These are phyloP conservation scores for Globisporangium lucens DNA, from an alignment of 352 stramenopile species.

Conservation along the genomic window DNA sequence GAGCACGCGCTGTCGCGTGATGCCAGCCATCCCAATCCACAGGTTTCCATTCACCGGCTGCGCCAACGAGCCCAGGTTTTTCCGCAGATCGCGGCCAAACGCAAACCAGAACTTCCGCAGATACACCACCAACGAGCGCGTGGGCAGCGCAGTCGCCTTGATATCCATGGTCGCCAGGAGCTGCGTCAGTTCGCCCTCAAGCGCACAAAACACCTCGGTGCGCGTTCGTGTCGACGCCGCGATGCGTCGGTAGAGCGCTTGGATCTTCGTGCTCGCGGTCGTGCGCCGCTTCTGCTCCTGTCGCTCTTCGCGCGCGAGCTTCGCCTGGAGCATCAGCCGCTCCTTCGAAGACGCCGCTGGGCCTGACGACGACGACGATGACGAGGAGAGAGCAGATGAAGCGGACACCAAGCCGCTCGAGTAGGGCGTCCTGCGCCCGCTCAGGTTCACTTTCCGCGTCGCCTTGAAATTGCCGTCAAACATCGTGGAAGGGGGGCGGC, in stretches of 20 bases:
- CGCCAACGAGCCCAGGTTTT: constrained; percentile 4
- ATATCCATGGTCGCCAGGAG: constrained; percentile 29
- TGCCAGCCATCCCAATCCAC: constrained; percentile 8
- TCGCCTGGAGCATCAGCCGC: constrained; percentile 55
- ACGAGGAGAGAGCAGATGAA: neutral
- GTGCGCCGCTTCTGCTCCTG: constrained; percentile 35
- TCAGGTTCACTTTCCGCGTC: constrained; percentile 67
- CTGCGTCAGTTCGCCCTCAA: constrained; percentile 43
- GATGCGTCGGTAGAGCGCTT: constrained; percentile 42
- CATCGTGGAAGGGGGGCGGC: constrained; percentile 24
- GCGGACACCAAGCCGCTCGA: constrained; percentile 21
- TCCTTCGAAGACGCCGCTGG: constrained; percentile 35
- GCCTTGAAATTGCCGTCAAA: constrained; percentile 75
- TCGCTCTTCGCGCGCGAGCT: constrained; percentile 50
- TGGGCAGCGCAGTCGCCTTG: constrained; percentile 29
- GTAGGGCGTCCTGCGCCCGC: constrained; percentile 45
- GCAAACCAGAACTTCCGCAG: constrained; percentile 51
- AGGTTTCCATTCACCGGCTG: neutral
- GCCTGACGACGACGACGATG: constrained; percentile 7
- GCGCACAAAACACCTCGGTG: constrained; percentile 27
- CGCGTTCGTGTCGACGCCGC: constrained; percentile 22
- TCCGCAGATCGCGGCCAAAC: constrained; percentile 14
- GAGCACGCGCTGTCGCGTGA: constrained; percentile 22
- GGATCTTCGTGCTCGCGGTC: constrained; percentile 49
- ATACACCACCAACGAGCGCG: constrained; percentile 21